Evolutionary conservation across 805 yeast species (phyloP).

Genomic region (Ogataea saltuana): DNA sequence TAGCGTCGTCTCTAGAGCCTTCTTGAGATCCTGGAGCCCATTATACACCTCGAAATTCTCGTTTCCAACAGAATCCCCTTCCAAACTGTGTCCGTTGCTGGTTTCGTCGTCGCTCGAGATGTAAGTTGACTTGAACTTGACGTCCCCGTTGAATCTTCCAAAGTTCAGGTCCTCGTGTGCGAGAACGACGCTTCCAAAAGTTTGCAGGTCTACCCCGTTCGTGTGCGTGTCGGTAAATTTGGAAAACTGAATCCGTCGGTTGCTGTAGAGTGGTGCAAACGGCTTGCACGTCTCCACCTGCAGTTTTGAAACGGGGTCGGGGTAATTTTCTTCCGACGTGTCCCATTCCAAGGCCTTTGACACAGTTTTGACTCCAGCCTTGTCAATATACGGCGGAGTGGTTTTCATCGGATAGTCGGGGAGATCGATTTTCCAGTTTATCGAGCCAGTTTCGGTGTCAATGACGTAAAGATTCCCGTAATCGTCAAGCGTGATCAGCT

Average conservation of each 20-base stretch:
- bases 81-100: background rate
- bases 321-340: background rate
- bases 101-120: constrained; percentile 1
- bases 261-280: constrained; percentile 28
- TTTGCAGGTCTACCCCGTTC: constrained; percentile 11
- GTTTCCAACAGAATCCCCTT: background rate
- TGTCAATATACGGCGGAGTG: background rate
- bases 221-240: constrained; percentile 11
- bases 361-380: background rate
- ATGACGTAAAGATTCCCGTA: constrained; percentile 26
- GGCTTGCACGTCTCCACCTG: constrained; percentile 57
- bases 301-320: constrained; percentile 47
- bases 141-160: constrained; percentile 22
- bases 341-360: background rate
- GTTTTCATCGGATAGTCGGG: constrained; percentile 6
- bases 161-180: constrained; percentile 19
- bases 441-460: constrained; percentile 19
- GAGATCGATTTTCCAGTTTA: constrained; percentile 22
- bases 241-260: constrained; percentile 28
- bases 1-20: constrained; percentile 10
- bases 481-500: constrained; percentile 28
- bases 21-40: constrained; percentile 10
- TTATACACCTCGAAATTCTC: constrained; percentile 3
- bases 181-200: constrained; percentile 18
- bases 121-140: constrained; percentile 15